These are phyloP conservation scores for Penicillium coprophilum DNA, from an alignment of 495 filamentous ascomycete genomes.

Conservation along the genomic window DNA sequence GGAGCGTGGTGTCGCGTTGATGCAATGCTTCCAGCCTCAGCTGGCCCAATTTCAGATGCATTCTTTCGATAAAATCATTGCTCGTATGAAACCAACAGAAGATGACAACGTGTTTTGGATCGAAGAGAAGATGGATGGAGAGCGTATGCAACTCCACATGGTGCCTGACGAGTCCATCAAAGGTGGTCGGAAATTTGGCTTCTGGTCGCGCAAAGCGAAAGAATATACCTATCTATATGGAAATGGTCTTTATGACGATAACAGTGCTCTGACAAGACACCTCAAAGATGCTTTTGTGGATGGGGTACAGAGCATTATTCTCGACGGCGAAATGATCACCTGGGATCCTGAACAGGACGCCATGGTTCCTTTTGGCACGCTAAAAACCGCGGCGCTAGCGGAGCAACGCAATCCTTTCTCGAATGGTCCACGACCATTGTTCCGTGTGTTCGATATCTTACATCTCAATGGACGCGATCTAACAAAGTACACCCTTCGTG, in stretches of 20 bases:
- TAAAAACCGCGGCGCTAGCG: conserved; percentile 87
- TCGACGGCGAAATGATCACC: conserved; percentile 98
- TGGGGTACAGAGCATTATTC: conserved; percentile 78
- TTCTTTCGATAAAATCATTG: conserved; percentile 78
- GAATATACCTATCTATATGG: conserved; percentile 97
- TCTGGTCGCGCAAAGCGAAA: conserved; percentile 96
- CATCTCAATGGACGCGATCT: conserved; percentile 79
- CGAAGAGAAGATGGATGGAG: conserved; percentile 96
- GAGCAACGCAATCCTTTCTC: conserved; percentile 76
- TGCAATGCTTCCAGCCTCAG: conserved; percentile 98
- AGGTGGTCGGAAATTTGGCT: conserved; percentile 74
- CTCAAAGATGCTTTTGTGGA: conserved; percentile 74
- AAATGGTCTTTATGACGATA: conserved; percentile 68
- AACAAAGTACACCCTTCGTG: conserved; percentile 77
- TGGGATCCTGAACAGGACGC: conserved; percentile 90
- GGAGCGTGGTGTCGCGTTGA: conserved; percentile 72
- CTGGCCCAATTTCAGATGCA: conserved; percentile 94
- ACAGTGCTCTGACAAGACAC: conserved; percentile 76
- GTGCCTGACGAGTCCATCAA: conserved; percentile 61
- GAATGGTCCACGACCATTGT: conserved; percentile 75
- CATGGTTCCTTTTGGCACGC: conserved; percentile 84
- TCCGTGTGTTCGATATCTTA: conserved; percentile 85
- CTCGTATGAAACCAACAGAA: conserved; percentile 65
- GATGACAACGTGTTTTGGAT: conserved; percentile 86
- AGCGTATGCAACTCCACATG: conserved; percentile 98